A percentile compares a stretch with the other conserved stretches of the same genome.
phyloP scores from a whole-genome alignment of 2,329 filamentous ascomycete species.

The Cordyceps cicadae region DNA sequence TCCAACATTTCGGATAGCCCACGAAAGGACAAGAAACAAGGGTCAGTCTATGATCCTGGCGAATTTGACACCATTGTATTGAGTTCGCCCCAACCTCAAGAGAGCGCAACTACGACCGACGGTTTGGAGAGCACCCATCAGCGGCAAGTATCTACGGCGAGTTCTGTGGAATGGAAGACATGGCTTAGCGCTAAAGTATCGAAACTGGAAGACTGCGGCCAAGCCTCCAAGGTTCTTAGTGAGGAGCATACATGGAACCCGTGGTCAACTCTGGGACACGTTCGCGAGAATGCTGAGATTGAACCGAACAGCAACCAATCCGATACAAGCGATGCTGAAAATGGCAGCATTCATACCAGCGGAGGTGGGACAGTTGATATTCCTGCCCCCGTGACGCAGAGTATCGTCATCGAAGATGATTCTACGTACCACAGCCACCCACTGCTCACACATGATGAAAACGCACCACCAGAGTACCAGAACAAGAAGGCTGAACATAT shows the following conservation, averaged over 20 bases:
- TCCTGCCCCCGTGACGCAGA: neutral
- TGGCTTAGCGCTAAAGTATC: slow-evolving; percentile 46
- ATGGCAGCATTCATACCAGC: neutral
- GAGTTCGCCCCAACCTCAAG: neutral
- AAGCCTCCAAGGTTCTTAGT: slow-evolving; percentile 5
- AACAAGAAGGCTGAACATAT: neutral
- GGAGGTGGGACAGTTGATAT: neutral
- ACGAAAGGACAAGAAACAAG: slow-evolving; percentile 15
- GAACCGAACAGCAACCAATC: slow-evolving; percentile 21
- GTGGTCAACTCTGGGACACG: slow-evolving; percentile 27
- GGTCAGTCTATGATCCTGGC: neutral
- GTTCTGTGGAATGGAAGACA: slow-evolving; percentile 47
- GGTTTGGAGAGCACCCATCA: slow-evolving; percentile 18
- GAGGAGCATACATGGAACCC: slow-evolving; percentile 9
- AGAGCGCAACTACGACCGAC: neutral
- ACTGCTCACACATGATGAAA: neutral
- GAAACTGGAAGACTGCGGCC: slow-evolving; percentile 29
- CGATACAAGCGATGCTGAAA: neutral
- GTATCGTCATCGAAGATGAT: slow-evolving; percentile 7
- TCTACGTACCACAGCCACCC: neutral
- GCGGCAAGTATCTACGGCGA: slow-evolving; percentile 33
- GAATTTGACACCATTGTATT: neutral
- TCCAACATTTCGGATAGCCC: slow-evolving; percentile 24
- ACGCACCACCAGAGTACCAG: neutral
- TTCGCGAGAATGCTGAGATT: slow-evolving; percentile 44